Base-by-base conservation (phyloP, 2,329 filamentous ascomycete genomes). In the Cladosporium oxysporum region DNA sequence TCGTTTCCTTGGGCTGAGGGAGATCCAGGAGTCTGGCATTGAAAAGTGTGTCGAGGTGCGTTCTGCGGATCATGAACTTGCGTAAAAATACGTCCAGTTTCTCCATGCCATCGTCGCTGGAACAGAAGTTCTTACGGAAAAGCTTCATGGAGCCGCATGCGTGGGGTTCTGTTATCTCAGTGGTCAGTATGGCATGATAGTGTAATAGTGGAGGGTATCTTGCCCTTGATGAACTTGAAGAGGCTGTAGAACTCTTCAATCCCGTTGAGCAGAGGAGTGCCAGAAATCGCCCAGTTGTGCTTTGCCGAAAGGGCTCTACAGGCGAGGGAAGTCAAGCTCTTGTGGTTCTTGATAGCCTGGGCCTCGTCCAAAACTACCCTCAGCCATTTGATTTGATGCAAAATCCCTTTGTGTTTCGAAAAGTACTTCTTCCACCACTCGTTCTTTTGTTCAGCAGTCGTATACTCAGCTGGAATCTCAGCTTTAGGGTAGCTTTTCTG, bases 281-380 rank as follows among this genome's bases (percentile, higher is more conserved):
- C 91, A 0, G 90, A 92, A 26, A 94, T 79, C 0, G 90, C 87
- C 93, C 93, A 97, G 71, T 90, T 85, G 12, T 91, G 92, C 61
- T 87, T 83, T 1, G 92, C 90, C 52, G 86, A 80, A 4, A 96
- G 78, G 47, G 83, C 83, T 66, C 84, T 88, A n/a, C n/a, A n/a
- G n/a, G n/a, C n/a, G n/a, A n/a, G n/a, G n/a, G n/a, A n/a, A n/a
- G n/a, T n/a, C n/a, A n/a, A n/a, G n/a, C n/a, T n/a, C 62, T 85
- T 85, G 4, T 89, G 86, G 67, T 96, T 60, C 14, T 93, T 87
- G 67, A 96, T 93, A 0, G 82, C 88, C 73, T 97, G 93, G 0
- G 91, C 92, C 80, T 96, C 92, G 69, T 96, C 92, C 4, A 96
- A 82, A 10, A 96, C 89, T 7, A 96, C 81, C 11, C 93, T 88